Base-by-base conservation (phyloP, 306 rosid genomes). In the Quercus gilva region DNA sequence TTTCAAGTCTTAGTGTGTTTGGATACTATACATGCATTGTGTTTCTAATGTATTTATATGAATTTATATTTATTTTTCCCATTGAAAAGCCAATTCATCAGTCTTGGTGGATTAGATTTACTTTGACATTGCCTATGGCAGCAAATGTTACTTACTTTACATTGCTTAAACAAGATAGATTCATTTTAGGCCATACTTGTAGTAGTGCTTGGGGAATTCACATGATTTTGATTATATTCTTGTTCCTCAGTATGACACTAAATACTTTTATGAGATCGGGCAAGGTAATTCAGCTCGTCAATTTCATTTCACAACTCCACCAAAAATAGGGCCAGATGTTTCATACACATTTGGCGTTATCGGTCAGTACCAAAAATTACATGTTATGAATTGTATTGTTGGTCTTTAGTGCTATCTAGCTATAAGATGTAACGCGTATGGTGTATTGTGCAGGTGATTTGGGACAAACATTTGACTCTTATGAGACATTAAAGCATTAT, bases 291-390 rank as follows among this genome's bases (percentile, higher is more conserved):
- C 83, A 57, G 71, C 91, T 15, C 75, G 96, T 26, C 73, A 52
- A 67, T 91, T 91, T 76, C 90, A 90, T 89, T 93, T 89, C 75
- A 75, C 6, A 76, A 93, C 97, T 75, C 93, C 97, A 78, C 96
- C 97, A 26, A 72, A 74, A 21, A 75, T 87, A 76, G 96, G 98
- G 73, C 91, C 94, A 3, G 93, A 91, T 77, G 90, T 88, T 79
- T 90, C 93, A 15, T 91, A 88, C 67, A 88, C 91, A 61, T 93
- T 93, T 79, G 97, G 98, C 67, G 78, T 93, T 56, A 90, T 91
- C 51, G 92, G 97, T 93, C 82, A 70, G 18, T 23, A 5, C 55
- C n/a, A 29, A 37, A 28, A 31, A 70, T 5, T 19, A 29, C 28
- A 3, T 63, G 3, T 15, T 3, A 14, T 18, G 19, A 8, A 11